Evolutionary conservation across 2,329 filamentous ascomycete genomes (phyloP).

Genomic region (Colletotrichum nymphaeae): DNA sequence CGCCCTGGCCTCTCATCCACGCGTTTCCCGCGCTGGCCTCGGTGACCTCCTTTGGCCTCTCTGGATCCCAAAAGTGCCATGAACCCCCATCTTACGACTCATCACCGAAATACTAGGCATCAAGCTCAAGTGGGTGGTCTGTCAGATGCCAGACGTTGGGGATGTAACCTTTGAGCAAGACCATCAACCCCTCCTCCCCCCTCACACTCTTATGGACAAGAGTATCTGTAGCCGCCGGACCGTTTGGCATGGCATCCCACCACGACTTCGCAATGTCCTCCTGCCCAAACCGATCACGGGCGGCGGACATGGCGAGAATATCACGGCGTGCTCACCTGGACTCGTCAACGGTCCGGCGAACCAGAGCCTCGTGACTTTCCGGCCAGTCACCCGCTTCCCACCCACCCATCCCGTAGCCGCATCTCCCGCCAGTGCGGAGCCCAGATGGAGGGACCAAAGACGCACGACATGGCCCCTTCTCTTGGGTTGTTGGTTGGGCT

Average conservation of each 20-base stretch:
- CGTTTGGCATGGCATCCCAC: neutral
- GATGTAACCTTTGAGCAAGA: neutral
- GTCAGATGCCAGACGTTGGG: neutral
- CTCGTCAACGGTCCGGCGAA: constrained; percentile 19
- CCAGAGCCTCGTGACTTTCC: constrained; percentile 24
- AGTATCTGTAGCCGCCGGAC: neutral
- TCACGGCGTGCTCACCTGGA: constrained; percentile 21
- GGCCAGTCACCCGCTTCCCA: constrained; percentile 13
- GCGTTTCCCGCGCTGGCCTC: neutral
- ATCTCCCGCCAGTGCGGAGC: constrained; percentile 14
- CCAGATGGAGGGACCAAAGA: constrained; percentile 16
- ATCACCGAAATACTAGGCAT: neutral
- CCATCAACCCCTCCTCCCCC: too few species aligned
- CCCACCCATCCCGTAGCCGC: constrained; percentile 8
- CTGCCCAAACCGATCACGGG: constrained; percentile 13
- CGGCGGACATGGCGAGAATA: constrained; percentile 22
- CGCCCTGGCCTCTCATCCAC: neutral
- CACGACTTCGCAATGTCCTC: constrained; percentile 3
- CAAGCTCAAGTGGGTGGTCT: neutral
- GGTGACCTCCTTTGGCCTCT: neutral
- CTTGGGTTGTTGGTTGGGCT: neutral
- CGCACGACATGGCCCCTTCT: neutral
- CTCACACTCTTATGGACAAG: neutral
- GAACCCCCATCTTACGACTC: neutral
- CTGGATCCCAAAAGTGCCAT: neutral